Evolutionary conservation across 2,329 filamentous ascomycete genomes (phyloP), one percentile per base, ranked within the genome.

Genomic region (Cytospora chrysosperma): DNA sequence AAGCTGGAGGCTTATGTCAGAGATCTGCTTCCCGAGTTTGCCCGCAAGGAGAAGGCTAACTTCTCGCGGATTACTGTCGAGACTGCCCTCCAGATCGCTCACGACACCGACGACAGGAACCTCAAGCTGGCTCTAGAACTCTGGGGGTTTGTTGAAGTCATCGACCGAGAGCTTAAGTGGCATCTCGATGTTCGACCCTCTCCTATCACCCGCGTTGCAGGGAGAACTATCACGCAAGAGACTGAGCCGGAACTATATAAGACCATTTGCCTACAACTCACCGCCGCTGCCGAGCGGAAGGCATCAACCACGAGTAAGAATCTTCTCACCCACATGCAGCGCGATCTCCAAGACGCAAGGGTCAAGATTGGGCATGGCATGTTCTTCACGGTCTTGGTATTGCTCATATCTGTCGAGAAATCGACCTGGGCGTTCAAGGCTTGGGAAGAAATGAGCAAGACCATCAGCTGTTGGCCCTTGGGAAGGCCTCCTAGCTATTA

Each of bases 381-480:
- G 74, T 88, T 86, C 69, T 80, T 88, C 26, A 82, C 85, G 3
- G 81, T 84, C 3, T 73, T 89, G 61, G 82, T 89, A 60, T 82
- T 88, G 66, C 80, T 89, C 55, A 88, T 87, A 70, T 88, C 85
- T 67, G 79, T 88, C 17, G 87, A 89, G 71, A 89, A 88, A 75
- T 86, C 85, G 0, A 88, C 86, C 0, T 89, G 86, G 87, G 83
- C 85, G 0, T 88, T 88, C 75, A 87, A 88, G 67, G 85, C 84
- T 2, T 89, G 86, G 85, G 85, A 88, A 68, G 84, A 88, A 70
- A 81, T 85, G 61, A 82, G 83, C 56, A 55, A 55, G 51, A 55
- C 32, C 26, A 63, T 37, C 56, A 56, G 52, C 79, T 88, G 81
- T 51, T 89, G 86, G 86, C 87, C 87, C 4, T 77, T 89, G 3